Conservation (phyloP, 2,329 filamentous ascomycete species). For the Colletotrichum gigasporum region DNA sequence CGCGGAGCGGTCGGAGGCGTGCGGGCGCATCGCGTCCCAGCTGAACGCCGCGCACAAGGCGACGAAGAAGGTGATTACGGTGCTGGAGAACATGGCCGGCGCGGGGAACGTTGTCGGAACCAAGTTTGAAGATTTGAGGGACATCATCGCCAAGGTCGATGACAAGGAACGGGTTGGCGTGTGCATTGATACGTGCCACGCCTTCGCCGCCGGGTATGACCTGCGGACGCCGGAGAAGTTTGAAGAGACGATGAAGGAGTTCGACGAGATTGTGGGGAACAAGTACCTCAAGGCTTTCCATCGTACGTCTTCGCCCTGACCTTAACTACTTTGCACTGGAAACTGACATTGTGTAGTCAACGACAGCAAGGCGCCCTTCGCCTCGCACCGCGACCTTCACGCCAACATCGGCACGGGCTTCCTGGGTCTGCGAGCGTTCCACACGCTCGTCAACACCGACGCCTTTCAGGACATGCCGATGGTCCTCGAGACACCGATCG, state of each 20-base stretch:
- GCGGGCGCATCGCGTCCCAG: constrained; percentile 80
- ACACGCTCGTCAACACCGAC: constrained; percentile 86
- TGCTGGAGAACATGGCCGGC: constrained; percentile 96
- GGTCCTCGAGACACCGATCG: constrained; percentile 96
- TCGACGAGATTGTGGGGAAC: constrained; percentile 80
- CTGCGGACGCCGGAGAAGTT: constrained; percentile 80
- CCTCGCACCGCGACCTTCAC: constrained; percentile 86
- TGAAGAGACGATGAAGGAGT: constrained; percentile 75
- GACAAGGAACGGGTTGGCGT: constrained; percentile 89
- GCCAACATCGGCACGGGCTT: constrained; percentile 97
- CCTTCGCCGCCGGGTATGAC: constrained; percentile 95
- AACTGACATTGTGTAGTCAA: constrained; percentile 69
- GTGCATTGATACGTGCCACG: constrained; percentile 96
- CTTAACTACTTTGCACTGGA: too few relatives aligned
- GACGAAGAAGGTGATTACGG: constrained; percentile 79
- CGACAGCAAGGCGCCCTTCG: constrained; percentile 91
- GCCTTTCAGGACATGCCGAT: constrained; percentile 84
- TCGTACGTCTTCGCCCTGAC: constrained; percentile 40
- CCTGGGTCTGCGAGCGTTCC: constrained; percentile 88
- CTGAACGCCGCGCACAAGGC: constrained; percentile 84
- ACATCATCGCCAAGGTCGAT: constrained; percentile 82
- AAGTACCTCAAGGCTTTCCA: constrained; percentile 87
- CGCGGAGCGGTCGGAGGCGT: constrained; percentile 72
- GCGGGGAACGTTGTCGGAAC: constrained; percentile 87
- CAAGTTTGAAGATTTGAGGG: constrained; percentile 84